A percentile compares a stretch with the other conserved stretches of the same genome.
Evolutionary conservation across 768 basidiomycete genomes (phyloP).

Genomic region (Suillus discolor): DNA sequence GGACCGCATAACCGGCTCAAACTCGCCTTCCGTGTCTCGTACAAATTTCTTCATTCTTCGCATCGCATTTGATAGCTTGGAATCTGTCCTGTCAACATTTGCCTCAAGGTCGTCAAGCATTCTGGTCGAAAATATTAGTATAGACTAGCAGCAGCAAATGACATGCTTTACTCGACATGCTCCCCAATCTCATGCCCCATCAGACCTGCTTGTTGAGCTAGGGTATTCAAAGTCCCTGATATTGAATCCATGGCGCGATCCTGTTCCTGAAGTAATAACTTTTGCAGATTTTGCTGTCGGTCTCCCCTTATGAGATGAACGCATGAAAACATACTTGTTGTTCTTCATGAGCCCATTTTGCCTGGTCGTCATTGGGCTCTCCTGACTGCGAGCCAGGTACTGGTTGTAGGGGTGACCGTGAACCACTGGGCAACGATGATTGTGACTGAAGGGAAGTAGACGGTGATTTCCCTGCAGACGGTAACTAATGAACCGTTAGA

Average conservation of each 20-base stretch:
- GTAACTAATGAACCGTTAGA: background rate
- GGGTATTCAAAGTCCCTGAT: constrained; percentile 78
- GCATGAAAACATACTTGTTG: constrained; percentile 60
- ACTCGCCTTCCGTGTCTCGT: constrained; percentile 76
- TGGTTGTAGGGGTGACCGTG: constrained; percentile 18
- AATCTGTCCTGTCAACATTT: constrained; percentile 71
- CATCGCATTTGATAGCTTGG: constrained; percentile 66
- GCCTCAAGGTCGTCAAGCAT: constrained; percentile 78
- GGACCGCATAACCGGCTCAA: background rate
- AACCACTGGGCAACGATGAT: constrained; percentile 21
- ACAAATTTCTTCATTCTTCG: constrained; percentile 77
- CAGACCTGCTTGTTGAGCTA: constrained; percentile 89
- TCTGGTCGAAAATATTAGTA: constrained; percentile 40
- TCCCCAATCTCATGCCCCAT: constrained; percentile 94
- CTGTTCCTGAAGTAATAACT: constrained; percentile 89
- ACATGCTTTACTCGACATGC: constrained; percentile 80
- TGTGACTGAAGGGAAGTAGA: constrained; percentile 21
- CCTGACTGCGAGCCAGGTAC: constrained; percentile 16
- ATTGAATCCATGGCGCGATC: constrained; percentile 89
- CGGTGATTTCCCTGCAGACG: constrained; percentile 3
- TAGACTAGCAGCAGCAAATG: constrained; percentile 9
- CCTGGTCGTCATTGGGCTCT: constrained; percentile 62
- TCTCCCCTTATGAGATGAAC: background rate
- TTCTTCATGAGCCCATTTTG: constrained; percentile 83
- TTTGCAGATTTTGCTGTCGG: constrained; percentile 4